A percentile compares a stretch with the other conserved stretches of the same genome.
These are phyloP conservation scores for Neurospora sp. DNA, from an alignment of 495 filamentous ascomycete genomes.

Conservation along the genomic window DNA sequence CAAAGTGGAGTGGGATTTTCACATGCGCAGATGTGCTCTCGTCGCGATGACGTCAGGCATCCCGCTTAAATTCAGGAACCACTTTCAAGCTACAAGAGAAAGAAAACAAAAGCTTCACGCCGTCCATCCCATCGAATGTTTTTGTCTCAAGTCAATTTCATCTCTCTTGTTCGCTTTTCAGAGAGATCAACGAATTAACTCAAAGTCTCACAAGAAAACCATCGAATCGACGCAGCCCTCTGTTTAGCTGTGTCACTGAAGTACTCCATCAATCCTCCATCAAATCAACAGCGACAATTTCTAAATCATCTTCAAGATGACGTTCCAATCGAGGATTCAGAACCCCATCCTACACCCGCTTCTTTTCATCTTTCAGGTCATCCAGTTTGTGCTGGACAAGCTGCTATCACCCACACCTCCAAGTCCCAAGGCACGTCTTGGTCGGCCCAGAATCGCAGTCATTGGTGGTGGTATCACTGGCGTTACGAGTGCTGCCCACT, in stretches of 20 bases:
- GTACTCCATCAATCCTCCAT: neutral
- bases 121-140: neutral
- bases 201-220: neutral
- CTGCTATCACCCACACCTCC: slow-evolving; percentile 64
- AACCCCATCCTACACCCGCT: slow-evolving; percentile 32
- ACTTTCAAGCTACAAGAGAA: neutral
- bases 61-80: neutral
- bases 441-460: slow-evolving; percentile 61
- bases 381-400: slow-evolving; percentile 56
- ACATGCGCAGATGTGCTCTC: neutral
- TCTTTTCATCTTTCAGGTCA: slow-evolving; percentile 51
- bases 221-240: neutral
- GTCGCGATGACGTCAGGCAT: neutral
- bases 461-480: slow-evolving; percentile 79
- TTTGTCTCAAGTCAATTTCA: neutral
- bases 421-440: slow-evolving; percentile 38
- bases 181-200: neutral
- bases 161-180: neutral
- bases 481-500: slow-evolving; percentile 72
- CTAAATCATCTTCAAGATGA: neutral
- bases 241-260: neutral
- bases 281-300: neutral
- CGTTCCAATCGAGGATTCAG: neutral
- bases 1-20: neutral
- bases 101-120: neutral